Base-by-base conservation (phyloP, 371 early-diverging fungal species). In the Coemansia sp. region DNA sequence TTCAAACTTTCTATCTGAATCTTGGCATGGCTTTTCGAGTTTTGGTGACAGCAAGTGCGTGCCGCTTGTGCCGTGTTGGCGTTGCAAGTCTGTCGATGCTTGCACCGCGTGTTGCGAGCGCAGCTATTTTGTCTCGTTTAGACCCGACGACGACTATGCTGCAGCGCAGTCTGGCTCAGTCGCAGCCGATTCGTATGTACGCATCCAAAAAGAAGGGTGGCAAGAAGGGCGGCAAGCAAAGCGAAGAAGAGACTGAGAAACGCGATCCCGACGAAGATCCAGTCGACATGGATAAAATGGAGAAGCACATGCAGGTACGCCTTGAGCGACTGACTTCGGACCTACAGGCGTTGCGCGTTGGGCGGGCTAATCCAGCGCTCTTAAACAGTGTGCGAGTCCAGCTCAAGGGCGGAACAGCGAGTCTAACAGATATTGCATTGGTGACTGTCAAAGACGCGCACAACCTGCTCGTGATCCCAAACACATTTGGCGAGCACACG, bases 391-490 rank as follows among this genome's bases (percentile, higher is more conserved):
- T 95, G 7, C 79, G 75, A 50, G 91, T 95, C 40, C 80, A 83
- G 50, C 82, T 89, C 53, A 86, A 88, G 26, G 78, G 82, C 37
- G 79, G 81, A 14, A 83, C 83, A 23, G 86, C 86, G 30, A 78
- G 87, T 1, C 75, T 95, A 18, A 75, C 86, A 3, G 86, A 91
- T 54, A 69, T 95, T 11, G 93, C 94, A 1, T 92, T 91, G 75
- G 86, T 96, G 5, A 84, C 88, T 18, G 86, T 94, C 59, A 92
- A 94, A 79, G 95, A 96, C 66, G 90, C 93, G 20, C 91, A 93
- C 65, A 93, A 90, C 16, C 82, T 96, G 64, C 72, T 93, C 65
- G 93, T 95, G 14, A 83, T 89, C 23, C 85, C 93, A 3, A 88
- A 91, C 71, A 93, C 93, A 59, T 81, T 86, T 30, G 90, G 91